Evolutionary conservation across 371 early-diverging fungal species (phyloP).

Genomic region (Amoeboaphelidium occidentale): DNA sequence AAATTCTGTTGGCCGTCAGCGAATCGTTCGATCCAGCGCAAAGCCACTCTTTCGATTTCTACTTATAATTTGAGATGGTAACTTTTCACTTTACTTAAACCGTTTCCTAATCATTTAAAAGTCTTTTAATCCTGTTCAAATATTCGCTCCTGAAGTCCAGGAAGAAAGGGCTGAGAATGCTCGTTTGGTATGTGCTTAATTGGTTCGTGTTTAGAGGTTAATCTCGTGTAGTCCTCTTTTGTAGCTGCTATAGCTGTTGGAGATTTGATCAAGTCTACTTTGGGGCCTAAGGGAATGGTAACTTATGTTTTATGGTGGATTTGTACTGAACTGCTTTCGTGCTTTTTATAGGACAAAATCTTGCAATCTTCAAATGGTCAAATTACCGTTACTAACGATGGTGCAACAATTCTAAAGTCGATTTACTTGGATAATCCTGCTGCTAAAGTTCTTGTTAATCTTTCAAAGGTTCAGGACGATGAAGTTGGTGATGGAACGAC

Average conservation of each 20-base stretch:
- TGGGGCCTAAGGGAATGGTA: constrained; percentile 47
- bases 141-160: constrained; percentile 21
- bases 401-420: constrained; percentile 97
- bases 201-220: not conserved
- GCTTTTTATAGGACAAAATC: constrained; percentile 49
- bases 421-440: constrained; percentile 94
- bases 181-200: constrained; percentile 41
- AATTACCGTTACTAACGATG: constrained; percentile 97
- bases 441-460: constrained; percentile 93
- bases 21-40: no score
- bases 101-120: no score
- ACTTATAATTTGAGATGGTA: no score
- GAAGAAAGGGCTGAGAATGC: constrained; percentile 95
- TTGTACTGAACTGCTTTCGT: no score
- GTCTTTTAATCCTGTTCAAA: not conserved
- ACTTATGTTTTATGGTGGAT: not conserved
- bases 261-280: constrained; percentile 72
- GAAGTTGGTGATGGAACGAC: constrained; percentile 99
- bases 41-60: no score
- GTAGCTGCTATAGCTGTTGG: constrained; percentile 92
- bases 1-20: no score
- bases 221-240: constrained; percentile 39
- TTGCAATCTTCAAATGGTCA: constrained; percentile 72
- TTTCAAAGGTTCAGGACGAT: constrained; percentile 97
- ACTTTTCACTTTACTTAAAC: no score